Conservation (phyloP, 2,329 filamentous ascomycete genomes). For the Exophiala alcalophila region DNA sequence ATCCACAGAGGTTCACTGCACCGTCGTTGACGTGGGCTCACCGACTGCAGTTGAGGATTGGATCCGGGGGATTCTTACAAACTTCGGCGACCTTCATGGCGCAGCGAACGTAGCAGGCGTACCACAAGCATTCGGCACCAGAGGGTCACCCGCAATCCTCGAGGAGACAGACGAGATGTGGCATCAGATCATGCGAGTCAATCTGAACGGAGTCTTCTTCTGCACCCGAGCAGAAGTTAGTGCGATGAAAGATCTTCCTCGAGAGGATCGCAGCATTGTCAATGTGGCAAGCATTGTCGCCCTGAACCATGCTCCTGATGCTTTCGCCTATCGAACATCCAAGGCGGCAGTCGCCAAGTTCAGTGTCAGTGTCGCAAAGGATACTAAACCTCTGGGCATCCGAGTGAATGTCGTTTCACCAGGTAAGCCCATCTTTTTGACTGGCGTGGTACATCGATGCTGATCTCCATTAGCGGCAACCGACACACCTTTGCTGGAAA, state of each 20-base stretch:
- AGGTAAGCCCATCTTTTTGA: no score
- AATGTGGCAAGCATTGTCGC: constrained; percentile 10
- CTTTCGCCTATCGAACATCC: constrained; percentile 2
- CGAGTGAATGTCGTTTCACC: constrained; percentile 6
- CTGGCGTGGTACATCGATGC: neutral
- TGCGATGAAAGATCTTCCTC: constrained; percentile 33
- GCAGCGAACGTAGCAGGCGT: constrained; percentile 7
- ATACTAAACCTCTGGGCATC: constrained; percentile 1
- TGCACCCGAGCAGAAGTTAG: constrained; percentile 49
- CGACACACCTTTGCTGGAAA: neutral
- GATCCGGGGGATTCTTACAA: neutral
- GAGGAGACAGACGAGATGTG: constrained; percentile 42
- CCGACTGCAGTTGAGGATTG: constrained; percentile 1
- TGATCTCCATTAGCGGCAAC: neutral
- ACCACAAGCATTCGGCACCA: constrained; percentile 28
- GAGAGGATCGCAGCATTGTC: constrained; percentile 4
- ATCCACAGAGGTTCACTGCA: neutral
- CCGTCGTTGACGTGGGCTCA: constrained; percentile 1
- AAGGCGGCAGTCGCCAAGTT: constrained; percentile 7
- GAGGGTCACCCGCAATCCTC: constrained; percentile 31
- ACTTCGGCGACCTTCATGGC: neutral
- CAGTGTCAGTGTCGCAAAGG: constrained; percentile 3
- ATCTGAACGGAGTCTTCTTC: constrained; percentile 49
- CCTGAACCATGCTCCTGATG: constrained; percentile 3
- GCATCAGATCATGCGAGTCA: constrained; percentile 44